Base-by-base conservation (phyloP, 169 alveolate species). In the Cryptosporidium sp. region DNA sequence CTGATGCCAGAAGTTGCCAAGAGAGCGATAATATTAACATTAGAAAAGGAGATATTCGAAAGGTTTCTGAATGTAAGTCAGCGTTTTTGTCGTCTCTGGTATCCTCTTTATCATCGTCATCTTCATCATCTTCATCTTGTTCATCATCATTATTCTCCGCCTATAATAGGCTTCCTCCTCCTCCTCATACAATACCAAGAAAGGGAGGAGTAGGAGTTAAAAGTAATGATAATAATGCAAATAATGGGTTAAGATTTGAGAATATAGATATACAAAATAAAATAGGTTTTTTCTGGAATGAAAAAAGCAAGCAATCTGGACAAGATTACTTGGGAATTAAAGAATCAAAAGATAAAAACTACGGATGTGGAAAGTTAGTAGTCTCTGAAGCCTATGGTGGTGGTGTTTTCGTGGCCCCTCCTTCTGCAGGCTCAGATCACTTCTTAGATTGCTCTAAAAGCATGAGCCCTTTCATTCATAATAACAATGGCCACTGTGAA, bases 351-450 rank as follows among this genome's bases (percentile, higher is more conserved):
- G 10, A 55, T 21, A 55, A 55, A 35, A 5, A 10, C 48, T 6
- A 39, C 8, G 9, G 16, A 55, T 5, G 3, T 23, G 48, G 45
- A 29, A 33, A 29, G 50, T 23, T n/a, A 45, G 26, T n/a, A 18
- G 45, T 21, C 14, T 41, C 33, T 14, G 84, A 70, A 70, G 1
- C 84, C 58, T 23, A 16, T n/a, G 48, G 29, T 21, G 85, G 23
- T 31, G 71, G 86, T 73, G 86, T 59, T 58, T 31, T 73, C 35
- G 59, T 29, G 52, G 68, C 86, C 55, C 85, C 85, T 71, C 69
- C 69, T 33, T 52, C 18, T 55, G 16, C 23, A 12, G 41, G 26
- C 23, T 59, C 86, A 14, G 86, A 58, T 23, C 86, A 73, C 21
- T 73, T 73, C 37, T 58, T 73, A 41, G 48, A 59, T 23, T 73